These are phyloP conservation scores for Amphirosellinia nigrospora DNA, from an alignment of 495 filamentous ascomycete genomes.

Conservation along the genomic window DNA sequence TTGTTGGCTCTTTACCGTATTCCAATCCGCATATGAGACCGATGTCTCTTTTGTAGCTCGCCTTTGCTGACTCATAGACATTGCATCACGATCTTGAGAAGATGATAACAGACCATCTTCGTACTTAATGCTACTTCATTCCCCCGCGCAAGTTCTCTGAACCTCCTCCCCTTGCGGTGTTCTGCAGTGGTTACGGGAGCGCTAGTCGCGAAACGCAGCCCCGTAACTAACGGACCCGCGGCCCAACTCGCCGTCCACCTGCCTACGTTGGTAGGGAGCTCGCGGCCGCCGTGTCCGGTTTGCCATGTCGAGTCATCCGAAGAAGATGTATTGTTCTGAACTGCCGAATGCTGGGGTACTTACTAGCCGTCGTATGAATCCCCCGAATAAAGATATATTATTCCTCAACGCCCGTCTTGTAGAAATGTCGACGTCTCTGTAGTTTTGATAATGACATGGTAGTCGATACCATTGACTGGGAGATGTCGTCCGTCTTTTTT, in stretches of 20 bases:
- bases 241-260: not conserved
- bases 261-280: conserved; percentile 7
- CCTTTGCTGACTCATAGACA: conserved; percentile 1
- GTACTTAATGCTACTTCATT: not conserved
- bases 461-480: too few species aligned
- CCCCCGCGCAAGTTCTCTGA: not conserved
- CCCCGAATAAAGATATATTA: too few species aligned
- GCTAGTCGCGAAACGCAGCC: not conserved
- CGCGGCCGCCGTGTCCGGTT: not conserved
- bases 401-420: too few species aligned
- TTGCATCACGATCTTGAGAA: not conserved
- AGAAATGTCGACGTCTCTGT: too few species aligned
- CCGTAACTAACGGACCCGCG: not conserved
- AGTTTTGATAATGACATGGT: too few species aligned
- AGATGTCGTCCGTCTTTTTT: too few species aligned
- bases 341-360: too few species aligned
- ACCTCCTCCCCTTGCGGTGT: not conserved
- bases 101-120: not conserved
- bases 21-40: not conserved
- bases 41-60: not conserved
- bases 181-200: not conserved
- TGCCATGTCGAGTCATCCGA: not conserved
- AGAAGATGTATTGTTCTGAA: not conserved
- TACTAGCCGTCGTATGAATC: too few species aligned
- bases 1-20: not conserved